Evolutionary conservation across 805 yeast genomes (phyloP), one percentile per base, ranked within the genome.

Genomic region (Kodamaea neixiangensis): DNA sequence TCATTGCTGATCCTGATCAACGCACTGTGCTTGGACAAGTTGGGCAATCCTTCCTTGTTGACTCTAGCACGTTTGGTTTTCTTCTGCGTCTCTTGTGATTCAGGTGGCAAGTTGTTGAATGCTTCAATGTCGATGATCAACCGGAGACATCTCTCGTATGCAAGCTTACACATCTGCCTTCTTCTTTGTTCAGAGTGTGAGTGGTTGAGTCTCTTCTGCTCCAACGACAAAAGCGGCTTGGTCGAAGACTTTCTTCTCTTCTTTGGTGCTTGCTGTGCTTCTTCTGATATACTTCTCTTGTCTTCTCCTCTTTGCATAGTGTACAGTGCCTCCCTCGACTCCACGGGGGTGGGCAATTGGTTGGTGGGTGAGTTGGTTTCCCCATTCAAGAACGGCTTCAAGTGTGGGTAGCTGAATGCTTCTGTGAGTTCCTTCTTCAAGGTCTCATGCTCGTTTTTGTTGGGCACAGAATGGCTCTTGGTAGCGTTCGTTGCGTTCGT

Each of bases 21-120:
- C 1, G 78, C 77, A 49, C 70, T 66, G 58, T 72, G 77, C 58
- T 74, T 74, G 18, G 73, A 68, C 53, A 74, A 66, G 57, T 74
- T 74, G 17, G 78, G 78, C 57, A 74, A 68, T 7, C 78, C 78
- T 37, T 72, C 76, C 58, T 73, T 74, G 50, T 65, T 71, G 45
- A 72, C 60, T 51, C 71, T 72, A 43, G 69, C 69, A 49, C 77
- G 59, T 54, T 71, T 73, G 41, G 66, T 65, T 51, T 62, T 62
- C 52, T 53, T 54, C 19, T 52, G 55, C 14, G 49, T 53, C 40
- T 53, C 53, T n/a, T 44, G 46, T 13, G 41, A 11, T 18, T 54
- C 51, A 31, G 53, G 54, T 65, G 74, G 57, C 20, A 56, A 48
- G 44, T 34, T 50, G 46, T 56, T 53, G 54, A 56, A 56, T 18